A percentile compares a stretch with the other conserved stretches of the same genome.
Conservation (phyloP, 306 rosid species). For the Hippophae rhamnoides region DNA sequence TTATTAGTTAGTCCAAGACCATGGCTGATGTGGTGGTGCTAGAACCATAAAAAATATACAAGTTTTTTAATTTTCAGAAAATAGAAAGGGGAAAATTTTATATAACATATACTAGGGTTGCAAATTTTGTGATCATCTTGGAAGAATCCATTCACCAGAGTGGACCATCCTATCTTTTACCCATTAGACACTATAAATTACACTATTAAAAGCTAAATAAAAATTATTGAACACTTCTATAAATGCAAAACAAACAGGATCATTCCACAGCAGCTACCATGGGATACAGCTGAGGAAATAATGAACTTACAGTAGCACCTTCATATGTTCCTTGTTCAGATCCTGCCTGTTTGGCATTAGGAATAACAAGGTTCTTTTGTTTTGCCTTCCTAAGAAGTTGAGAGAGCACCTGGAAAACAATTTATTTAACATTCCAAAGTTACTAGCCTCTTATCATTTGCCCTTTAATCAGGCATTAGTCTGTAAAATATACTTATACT, state of each 20-base stretch:
- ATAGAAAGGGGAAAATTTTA: too few species aligned
- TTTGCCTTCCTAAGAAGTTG: slow-evolving; percentile 99
- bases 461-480: slow-evolving; percentile 1
- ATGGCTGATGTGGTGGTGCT: too few species aligned
- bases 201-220: too few species aligned
- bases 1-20: too few species aligned
- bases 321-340: slow-evolving; percentile 96
- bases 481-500: slow-evolving; percentile 1
- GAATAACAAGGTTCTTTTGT: slow-evolving; percentile 78
- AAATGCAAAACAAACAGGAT: not conserved
- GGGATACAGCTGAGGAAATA: not conserved
- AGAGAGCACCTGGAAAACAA: slow-evolving; percentile 69
- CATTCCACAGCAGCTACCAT: not conserved
- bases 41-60: too few species aligned
- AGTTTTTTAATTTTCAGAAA: too few species aligned
- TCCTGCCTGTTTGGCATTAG: slow-evolving; percentile 81
- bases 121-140: too few species aligned
- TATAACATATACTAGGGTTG: too few species aligned
- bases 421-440: slow-evolving; percentile 9
- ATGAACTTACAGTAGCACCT: slow-evolving; percentile 91
- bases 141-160: too few species aligned
- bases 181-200: too few species aligned
- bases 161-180: too few species aligned
- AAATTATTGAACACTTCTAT: too few species aligned
- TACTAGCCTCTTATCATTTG: slow-evolving; percentile 11